Percentiles rank a stretch among this genome's conserved stretches.
phyloP scores from a whole-genome alignment of 1,139 yeast genomes.

The Yamadazyma songkhlaensis region DNA sequence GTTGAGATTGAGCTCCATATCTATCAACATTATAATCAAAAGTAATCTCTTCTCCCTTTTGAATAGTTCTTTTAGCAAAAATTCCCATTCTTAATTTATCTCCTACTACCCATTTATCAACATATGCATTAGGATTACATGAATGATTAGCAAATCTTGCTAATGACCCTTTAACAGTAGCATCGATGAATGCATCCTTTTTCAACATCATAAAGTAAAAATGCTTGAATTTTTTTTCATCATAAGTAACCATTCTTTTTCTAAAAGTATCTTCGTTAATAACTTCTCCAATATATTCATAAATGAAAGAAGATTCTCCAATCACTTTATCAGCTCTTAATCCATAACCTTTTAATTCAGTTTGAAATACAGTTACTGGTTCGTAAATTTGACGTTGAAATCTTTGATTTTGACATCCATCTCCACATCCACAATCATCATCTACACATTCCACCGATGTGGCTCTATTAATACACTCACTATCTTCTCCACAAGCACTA shows the following conservation, averaged over 20 bases:
- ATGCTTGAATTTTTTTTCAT: conserved; percentile 68
- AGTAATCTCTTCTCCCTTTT: conserved; percentile 86
- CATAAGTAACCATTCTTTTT: conserved; percentile 71
- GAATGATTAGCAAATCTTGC: conserved; percentile 95
- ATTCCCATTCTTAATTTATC: conserved; percentile 92
- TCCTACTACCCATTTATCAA: conserved; percentile 97
- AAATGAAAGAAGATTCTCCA: conserved; percentile 66
- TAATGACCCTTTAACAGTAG: conserved; percentile 81
- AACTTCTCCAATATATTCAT: conserved; percentile 94
- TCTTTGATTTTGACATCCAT: conserved; percentile 79
- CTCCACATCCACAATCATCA: conserved; percentile 72
- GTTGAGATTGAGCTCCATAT: conserved; percentile 92
- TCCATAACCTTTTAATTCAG: conserved; percentile 88
- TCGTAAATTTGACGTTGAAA: conserved; percentile 79
- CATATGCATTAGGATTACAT: conserved; percentile 90
- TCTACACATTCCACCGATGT: conserved; percentile 90
- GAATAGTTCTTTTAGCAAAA: conserved; percentile 73
- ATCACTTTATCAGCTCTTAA: conserved; percentile 65
- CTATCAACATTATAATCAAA: conserved; percentile 96
- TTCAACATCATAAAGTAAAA: conserved; percentile 98
- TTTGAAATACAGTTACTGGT: conserved; percentile 68
- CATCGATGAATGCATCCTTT: conserved; percentile 90
- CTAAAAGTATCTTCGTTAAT: conserved; percentile 74
- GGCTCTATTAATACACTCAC: conserved; percentile 87
- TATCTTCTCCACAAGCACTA: conserved; percentile 78